phyloP scores from a whole-genome alignment of 2,329 filamentous ascomycete genomes.

The Periconia macrospinosa region DNA sequence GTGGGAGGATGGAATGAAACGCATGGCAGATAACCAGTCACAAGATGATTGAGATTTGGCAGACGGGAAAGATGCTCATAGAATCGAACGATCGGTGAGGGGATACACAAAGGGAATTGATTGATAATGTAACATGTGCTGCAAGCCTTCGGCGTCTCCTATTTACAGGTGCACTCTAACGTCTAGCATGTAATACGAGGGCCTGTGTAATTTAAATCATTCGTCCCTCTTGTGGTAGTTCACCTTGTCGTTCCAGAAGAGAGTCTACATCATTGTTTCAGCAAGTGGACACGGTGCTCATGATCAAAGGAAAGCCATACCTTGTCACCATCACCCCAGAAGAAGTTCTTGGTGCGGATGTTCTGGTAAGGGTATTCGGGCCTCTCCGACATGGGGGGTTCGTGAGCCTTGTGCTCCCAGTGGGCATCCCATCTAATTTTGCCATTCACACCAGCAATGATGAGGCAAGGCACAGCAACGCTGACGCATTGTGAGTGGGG shows the following conservation, averaged over 20 bases:
- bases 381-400: conserved; percentile 86
- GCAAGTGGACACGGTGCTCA: neutral
- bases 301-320: conserved; percentile 49
- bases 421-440: conserved; percentile 92
- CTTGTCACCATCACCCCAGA: conserved; percentile 96
- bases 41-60: neutral
- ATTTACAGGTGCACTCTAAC: conserved; percentile 16
- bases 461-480: conserved; percentile 71
- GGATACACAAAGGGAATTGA: conserved; percentile 33
- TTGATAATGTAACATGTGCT: conserved; percentile 25
- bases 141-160: conserved; percentile 21
- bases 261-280: conserved; percentile 40
- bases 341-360: conserved; percentile 93
- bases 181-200: neutral
- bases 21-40: conserved; percentile 9
- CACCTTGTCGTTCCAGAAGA: conserved; percentile 85
- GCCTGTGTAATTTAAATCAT: conserved; percentile 43
- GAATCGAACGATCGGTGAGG: neutral
- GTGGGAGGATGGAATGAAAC: conserved; percentile 33
- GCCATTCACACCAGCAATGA: conserved; percentile 76
- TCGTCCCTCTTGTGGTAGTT: conserved; percentile 94
- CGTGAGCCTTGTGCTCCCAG: conserved; percentile 92
- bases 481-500: conserved; percentile 52
- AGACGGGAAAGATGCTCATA: neutral
- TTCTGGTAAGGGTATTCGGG: conserved; percentile 97